These are phyloP conservation scores for Jaltomata sinuosa DNA, from an alignment of 257 asterid genomes.

Conservation along the genomic window DNA sequence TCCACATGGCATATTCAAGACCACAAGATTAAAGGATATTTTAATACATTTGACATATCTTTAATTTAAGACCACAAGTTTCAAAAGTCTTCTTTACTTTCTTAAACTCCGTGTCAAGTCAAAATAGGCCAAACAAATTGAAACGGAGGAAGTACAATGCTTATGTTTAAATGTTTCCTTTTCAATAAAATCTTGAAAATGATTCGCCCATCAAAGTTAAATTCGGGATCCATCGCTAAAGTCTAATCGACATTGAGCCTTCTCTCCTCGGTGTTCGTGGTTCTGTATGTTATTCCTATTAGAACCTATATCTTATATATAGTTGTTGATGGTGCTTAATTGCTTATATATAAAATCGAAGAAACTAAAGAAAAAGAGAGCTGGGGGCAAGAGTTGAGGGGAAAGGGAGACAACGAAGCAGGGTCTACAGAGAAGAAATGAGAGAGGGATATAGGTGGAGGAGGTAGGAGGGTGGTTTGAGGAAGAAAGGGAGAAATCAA, in stretches of 20 bases:
- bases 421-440: neutral
- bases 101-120: too few relatives aligned
- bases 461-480: neutral
- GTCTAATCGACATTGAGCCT: neutral
- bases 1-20: too few relatives aligned
- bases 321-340: neutral
- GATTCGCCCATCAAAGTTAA: neutral
- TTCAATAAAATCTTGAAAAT: neutral
- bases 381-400: neutral
- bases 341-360: too few relatives aligned
- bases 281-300: neutral
- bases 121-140: too few relatives aligned
- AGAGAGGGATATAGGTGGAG: neutral
- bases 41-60: too few relatives aligned
- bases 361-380: neutral
- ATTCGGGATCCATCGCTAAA: too few relatives aligned
- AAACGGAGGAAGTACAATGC: too few relatives aligned
- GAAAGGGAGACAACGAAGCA: too few relatives aligned
- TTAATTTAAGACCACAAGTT: too few relatives aligned
- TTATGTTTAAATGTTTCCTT: neutral
- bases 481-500: neutral
- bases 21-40: too few relatives aligned
- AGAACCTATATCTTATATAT: neutral
- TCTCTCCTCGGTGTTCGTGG: neutral
- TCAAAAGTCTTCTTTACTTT: too few relatives aligned